Base-by-base conservation (phyloP, 768 basidiomycete genomes). In the Atractiella rhizophila region DNA sequence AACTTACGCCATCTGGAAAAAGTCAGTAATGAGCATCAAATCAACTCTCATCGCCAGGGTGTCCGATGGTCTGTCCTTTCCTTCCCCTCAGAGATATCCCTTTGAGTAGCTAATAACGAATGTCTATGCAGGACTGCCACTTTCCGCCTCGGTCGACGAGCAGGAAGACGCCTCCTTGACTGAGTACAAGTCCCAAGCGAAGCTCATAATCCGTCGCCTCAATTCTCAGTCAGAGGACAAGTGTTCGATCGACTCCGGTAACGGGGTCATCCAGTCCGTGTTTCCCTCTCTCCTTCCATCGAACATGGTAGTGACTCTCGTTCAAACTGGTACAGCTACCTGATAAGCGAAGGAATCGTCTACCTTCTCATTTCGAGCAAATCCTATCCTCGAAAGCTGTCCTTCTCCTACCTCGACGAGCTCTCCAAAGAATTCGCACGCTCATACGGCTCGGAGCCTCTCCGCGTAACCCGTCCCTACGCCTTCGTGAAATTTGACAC, bases 401-500 rank as follows among this genome's bases (percentile, higher is more conserved):
- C 85, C 1, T 98, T 98, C 62, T 85, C 85, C 7, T 98, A 83
- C 60, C 69, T 98, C 36, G 85, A 94, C 50, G 91, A 98, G 60
- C 67, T 98, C 32, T 78, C 80, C 19, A 96, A 91, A 55, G 91
- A 98, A 60, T 98, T 98, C 56, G 69, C 76, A 28, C 70, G 71
- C 38, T 78, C 78, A 5, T 98, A 96, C 59, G 91, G 43, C 21
- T 40, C 42, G 42, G 3, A n/a, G 45, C 27, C n/a, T 19, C n/a
- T 13, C 9, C 9, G 31, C 9, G 28, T 12, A 15, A 7, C 4
- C 32, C 82, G 88, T 59, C 91, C 91, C n/a, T 98, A 98, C 57
- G 88, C 91, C 20, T 96, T 96, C 56, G 78, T 96, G 45, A 85
- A 91, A 35, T 98, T 98, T 53, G 91, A 98, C 56, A 96, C 88